Evolutionary conservation across 1,284 basidiomycete species (phyloP).

Genomic region (Porodaedalea pini): DNA sequence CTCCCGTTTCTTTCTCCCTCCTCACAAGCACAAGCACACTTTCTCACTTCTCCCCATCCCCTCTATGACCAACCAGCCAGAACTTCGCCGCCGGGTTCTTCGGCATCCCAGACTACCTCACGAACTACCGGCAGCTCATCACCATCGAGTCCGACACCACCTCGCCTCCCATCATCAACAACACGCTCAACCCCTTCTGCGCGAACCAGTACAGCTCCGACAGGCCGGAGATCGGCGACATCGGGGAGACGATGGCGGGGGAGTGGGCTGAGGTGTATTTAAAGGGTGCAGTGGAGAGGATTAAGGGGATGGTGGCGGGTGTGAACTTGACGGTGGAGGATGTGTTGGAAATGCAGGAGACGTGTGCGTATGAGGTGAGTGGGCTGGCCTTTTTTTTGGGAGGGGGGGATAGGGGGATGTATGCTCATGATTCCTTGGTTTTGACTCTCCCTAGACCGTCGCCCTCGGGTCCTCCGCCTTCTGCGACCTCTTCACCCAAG

Average conservation of each 20-base stretch:
- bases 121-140: constrained; percentile 47
- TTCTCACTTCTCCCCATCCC: neutral
- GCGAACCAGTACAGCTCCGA: constrained; percentile 41
- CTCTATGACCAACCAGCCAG: too few species aligned
- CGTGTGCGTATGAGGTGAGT: constrained; percentile 57
- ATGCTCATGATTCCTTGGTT: too few species aligned
- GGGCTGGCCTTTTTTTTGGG: too few species aligned
- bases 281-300: constrained; percentile 50
- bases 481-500: constrained; percentile 60
- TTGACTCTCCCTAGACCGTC: constrained; percentile 46
- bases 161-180: constrained; percentile 50
- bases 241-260: constrained; percentile 40
- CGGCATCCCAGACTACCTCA: constrained; percentile 46
- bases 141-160: constrained; percentile 51
- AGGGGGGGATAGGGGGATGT: too few species aligned
- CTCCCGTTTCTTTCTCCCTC: too few species aligned
- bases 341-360: constrained; percentile 45
- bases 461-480: constrained; percentile 70
- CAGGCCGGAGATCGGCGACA: constrained; percentile 31
- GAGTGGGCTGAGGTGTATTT: constrained; percentile 57
- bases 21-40: too few species aligned
- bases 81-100: constrained; percentile 63
- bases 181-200: too few species aligned
- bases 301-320: constrained; percentile 60
- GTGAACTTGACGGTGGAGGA: constrained; percentile 58